A percentile compares a stretch with the other conserved stretches of the same genome.
These are phyloP conservation scores for Serendipita indica DNA, from an alignment of 768 basidiomycete genomes.

Conservation along the genomic window DNA sequence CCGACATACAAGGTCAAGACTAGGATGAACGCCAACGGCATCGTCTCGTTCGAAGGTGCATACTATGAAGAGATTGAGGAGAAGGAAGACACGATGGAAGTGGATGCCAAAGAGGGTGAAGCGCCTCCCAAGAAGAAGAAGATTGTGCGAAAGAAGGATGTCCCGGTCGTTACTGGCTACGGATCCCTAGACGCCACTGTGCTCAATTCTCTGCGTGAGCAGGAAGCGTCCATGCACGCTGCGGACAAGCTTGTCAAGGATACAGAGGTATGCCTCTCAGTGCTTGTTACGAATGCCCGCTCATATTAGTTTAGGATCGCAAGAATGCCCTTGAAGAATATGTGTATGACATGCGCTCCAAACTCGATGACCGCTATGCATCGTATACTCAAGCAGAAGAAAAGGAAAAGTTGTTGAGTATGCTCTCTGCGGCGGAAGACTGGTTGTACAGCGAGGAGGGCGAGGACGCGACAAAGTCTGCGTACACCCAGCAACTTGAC, in stretches of 20 bases:
- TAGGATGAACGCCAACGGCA: constrained; percentile 70
- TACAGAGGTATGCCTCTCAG: constrained; percentile 57
- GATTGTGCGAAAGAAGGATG: constrained; percentile 66
- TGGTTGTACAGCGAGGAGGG: constrained; percentile 97
- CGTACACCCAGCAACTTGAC: constrained; percentile 77
- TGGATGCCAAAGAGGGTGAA: constrained; percentile 37
- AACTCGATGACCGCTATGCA: constrained; percentile 80
- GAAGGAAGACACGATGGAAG: constrained; percentile 43
- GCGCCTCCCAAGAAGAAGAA: constrained; percentile 68
- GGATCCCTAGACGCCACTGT: constrained; percentile 47
- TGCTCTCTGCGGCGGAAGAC: constrained; percentile 71
- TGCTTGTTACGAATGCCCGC: not conserved
- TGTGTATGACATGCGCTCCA: constrained; percentile 87
- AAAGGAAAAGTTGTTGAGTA: constrained; percentile 57
- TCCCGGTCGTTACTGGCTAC: constrained; percentile 53
- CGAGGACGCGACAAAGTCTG: constrained; percentile 89
- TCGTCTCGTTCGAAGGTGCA: constrained; percentile 72
- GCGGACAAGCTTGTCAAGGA: constrained; percentile 93
- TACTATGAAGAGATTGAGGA: constrained; percentile 61
- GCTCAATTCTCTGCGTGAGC: constrained; percentile 56
- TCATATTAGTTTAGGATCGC: constrained; percentile 47
- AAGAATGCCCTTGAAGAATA: constrained; percentile 99
- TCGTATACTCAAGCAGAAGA: constrained; percentile 58
- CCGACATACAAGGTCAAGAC: constrained; percentile 84
- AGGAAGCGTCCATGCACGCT: constrained; percentile 78